Conservation (phyloP, 2,329 filamentous ascomycete genomes). For the Diaporthe velutina region DNA sequence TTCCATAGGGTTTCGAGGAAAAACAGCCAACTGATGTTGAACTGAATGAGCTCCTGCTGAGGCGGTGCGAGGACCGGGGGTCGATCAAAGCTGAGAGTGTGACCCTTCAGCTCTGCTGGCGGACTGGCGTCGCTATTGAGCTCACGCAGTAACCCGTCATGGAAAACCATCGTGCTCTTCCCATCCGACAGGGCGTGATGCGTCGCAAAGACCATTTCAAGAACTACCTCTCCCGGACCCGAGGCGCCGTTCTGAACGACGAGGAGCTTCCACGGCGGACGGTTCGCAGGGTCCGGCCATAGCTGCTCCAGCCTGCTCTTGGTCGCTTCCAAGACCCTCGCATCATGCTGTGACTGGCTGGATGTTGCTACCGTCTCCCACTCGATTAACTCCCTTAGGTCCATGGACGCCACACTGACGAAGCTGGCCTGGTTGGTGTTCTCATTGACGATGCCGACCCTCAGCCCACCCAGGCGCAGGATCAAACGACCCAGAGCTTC, state of each 20-base stretch:
- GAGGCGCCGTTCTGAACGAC: slow-evolving; percentile 47
- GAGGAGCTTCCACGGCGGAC: slow-evolving; percentile 62
- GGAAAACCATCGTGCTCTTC: slow-evolving; percentile 61
- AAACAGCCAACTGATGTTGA: slow-evolving; percentile 55
- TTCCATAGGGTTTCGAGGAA: slow-evolving; percentile 56
- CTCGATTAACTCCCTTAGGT: slow-evolving; percentile 58
- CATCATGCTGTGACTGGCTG: slow-evolving; percentile 43
- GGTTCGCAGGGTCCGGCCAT: slow-evolving; percentile 55
- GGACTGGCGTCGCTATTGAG: slow-evolving; percentile 48
- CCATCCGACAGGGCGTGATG: slow-evolving; percentile 69
- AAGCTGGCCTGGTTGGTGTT: slow-evolving; percentile 59
- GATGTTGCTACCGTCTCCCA: slow-evolving; percentile 44
- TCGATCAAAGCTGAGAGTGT: slow-evolving; percentile 49
- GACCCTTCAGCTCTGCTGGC: slow-evolving; percentile 40
- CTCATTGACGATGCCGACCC: slow-evolving; percentile 61
- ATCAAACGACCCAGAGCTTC: slow-evolving; percentile 56
- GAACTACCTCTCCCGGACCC: slow-evolving; percentile 42
- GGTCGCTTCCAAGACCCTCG: slow-evolving; percentile 49
- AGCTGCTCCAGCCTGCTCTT: slow-evolving; percentile 55
- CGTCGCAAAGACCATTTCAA: slow-evolving; percentile 61
- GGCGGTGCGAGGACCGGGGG: slow-evolving; percentile 51
- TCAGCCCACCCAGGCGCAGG: slow-evolving; percentile 59
- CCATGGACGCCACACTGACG: slow-evolving; percentile 56
- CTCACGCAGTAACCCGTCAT: slow-evolving; percentile 58
- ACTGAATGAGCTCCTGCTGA: slow-evolving; percentile 57